Evolutionary conservation across 2,329 filamentous ascomycete species (phyloP).

Genomic region (Botrytis byssoidea): DNA sequence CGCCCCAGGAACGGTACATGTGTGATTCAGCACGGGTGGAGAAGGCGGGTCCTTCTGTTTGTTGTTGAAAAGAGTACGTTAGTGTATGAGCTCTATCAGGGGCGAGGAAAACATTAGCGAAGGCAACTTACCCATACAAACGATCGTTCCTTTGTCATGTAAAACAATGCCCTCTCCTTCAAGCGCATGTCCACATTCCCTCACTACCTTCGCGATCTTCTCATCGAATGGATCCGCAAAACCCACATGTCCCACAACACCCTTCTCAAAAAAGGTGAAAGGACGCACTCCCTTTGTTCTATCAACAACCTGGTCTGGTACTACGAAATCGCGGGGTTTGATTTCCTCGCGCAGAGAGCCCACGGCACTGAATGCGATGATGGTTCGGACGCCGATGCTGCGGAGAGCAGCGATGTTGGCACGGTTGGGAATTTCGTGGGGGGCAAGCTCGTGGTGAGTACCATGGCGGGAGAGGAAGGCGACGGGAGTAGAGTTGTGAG

Average conservation of each 20-base stretch:
- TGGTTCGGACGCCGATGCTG: slow-evolving; percentile 80
- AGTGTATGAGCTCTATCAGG: not conserved
- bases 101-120: not conserved
- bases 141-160: slow-evolving; percentile 78
- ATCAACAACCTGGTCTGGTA: slow-evolving; percentile 96
- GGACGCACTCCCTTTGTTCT: slow-evolving; percentile 87
- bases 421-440: slow-evolving; percentile 89
- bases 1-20: slow-evolving; percentile 92
- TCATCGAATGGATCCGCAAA: slow-evolving; percentile 95
- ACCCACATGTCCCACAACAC: slow-evolving; percentile 88
- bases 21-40: slow-evolving; percentile 93
- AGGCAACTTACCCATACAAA: slow-evolving; percentile 78
- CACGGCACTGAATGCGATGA: slow-evolving; percentile 94
- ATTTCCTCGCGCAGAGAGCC: slow-evolving; percentile 90
- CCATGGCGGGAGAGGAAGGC: slow-evolving; percentile 96
- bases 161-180: slow-evolving; percentile 81
- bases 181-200: slow-evolving; percentile 70
- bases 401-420: slow-evolving; percentile 99
- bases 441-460: slow-evolving; percentile 80
- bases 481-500: slow-evolving; percentile 77
- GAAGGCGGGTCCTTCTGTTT: slow-evolving; percentile 87
- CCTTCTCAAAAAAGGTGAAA: slow-evolving; percentile 93
- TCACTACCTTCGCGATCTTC: slow-evolving; percentile 71
- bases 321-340: slow-evolving; percentile 92
- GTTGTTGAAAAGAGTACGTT: not conserved